Base-by-base conservation (phyloP, 78 protist species). In the Dictyostelium capitatum region DNA sequence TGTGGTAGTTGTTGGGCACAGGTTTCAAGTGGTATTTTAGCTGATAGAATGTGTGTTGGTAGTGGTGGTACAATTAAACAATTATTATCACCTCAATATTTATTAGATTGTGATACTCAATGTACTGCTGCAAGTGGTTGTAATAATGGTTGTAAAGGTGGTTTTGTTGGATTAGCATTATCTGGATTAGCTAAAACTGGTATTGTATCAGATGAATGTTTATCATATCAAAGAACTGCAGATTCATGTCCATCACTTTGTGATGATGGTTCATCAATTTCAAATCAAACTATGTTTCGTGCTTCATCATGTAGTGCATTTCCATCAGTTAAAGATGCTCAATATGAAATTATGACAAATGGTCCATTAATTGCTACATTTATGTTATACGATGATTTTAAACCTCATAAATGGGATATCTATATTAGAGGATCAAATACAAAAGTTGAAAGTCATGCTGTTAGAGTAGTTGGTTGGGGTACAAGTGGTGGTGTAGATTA, bases 1-100 rank as follows among this genome's bases (percentile, higher is more conserved):
- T 85, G 92, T 59, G 70, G 72, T 54, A 80, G 90, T 72, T 89
- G 94, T 46, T 89, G 94, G 94, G 94, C 94, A 28, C 54, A 78
- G n/a, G 80, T 82, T 9, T 11, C 80, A 2, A n/a, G 83, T 19
- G 72, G 89, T 72, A 19, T 80, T 15, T 46, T 79, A 1, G 83
- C 94, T 0, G 94, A 89, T 72, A 79, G 81, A 56, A 20, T 65
- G 28, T 89, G 94, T 72, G 25, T 79, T 25, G 80, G 43, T 9
- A 53, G 82, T 17, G 20, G 37, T 69, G 69, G 53, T 8, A 12
- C 10, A 5, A 30, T 80, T 19, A 89, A 89, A 30, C n/a, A 19
- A 8, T 25, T 50, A 54, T 6, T 89, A 2, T 89, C 94, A 43
- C 94, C 94, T 14, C 94, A 89, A 51, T 78, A 70, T 51, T 20